Conservation (phyloP, 1,284 basidiomycete species). For the Moesziomyces antarcticus region DNA sequence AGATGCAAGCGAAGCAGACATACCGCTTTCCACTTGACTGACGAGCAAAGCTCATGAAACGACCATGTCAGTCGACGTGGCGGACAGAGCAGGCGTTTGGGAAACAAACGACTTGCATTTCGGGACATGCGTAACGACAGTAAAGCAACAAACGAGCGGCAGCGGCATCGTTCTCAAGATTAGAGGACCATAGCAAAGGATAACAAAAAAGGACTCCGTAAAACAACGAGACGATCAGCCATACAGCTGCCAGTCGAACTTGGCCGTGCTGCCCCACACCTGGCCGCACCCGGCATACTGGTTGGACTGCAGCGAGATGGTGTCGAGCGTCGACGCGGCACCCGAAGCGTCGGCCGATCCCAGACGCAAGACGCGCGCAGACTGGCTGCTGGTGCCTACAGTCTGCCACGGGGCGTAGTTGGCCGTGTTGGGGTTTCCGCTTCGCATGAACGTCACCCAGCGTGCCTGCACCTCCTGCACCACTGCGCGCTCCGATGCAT, state of each 20-base stretch:
- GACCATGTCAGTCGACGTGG: no score
- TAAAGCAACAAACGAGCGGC: no score
- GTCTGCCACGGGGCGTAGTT: constrained; percentile 27
- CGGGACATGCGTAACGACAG: no score
- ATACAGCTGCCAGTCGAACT: constrained; percentile 62
- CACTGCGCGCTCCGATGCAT: not conserved
- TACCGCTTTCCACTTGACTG: no score
- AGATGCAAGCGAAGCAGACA: no score
- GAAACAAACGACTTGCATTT: no score
- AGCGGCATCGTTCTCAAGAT: no score
- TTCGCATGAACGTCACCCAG: constrained; percentile 38
- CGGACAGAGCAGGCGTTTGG: no score
- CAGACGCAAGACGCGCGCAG: constrained; percentile 34
- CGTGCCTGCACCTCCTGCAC: constrained; percentile 47
- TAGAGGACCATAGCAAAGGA: no score
- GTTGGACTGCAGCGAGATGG: constrained; percentile 21
- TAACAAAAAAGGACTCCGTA: no score
- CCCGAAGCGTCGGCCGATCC: constrained; percentile 11
- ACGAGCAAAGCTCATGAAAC: no score
- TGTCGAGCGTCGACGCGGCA: constrained; percentile 10
- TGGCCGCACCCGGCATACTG: constrained; percentile 29
- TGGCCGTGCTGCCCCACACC: constrained; percentile 40
- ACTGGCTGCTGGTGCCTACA: not conserved
- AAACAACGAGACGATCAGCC: constrained; percentile 3
- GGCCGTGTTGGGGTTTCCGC: constrained; percentile 40